Base-by-base conservation (phyloP, 2,329 filamentous ascomycete species). In the Zalaria obscura region DNA sequence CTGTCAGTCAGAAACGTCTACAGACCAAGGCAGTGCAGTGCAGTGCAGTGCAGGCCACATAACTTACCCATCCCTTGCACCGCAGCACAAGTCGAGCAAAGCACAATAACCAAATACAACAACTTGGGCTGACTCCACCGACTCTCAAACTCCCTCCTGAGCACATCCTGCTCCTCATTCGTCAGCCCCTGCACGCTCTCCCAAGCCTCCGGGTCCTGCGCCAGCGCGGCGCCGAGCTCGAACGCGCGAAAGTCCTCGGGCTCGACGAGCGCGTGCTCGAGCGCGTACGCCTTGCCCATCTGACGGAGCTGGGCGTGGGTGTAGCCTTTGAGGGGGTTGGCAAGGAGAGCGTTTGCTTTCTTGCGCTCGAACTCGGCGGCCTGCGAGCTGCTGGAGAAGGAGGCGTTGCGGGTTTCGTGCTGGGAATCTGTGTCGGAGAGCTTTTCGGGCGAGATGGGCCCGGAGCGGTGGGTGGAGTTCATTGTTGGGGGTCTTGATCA, bases 71-170 rank as follows among this genome's bases (percentile, higher is more conserved):
- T 80, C 50, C 78, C 79, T 53, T 83, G 80, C 1, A 83, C 80
- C 25, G 78, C 77, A 10, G 80, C 80, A 35, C 73, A 79, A 18
- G 75, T 66, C n/a, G 76, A 80, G 51, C 77, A 82, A 79, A 66
- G 45, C 77, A 54, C 62, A 46, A 73, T 68, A 5, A 67, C 70
- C 43, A 66, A 62, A 50, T 72, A 72, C 5, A 73, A 57, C 9
- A 61, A 46, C 36, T 45, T 48, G 3, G 70, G 68, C 46, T 72
- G 69, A 7, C 60, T 60, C 69, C 70, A 73, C 44, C 66, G 66
- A 48, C 70, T 65, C 11, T 58, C 51, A 27, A 63, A 55, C 48
- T 73, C 69, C 25, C 64, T 54, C n/a, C 58, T 57, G 28, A 72
- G 60, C 4, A 58, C 60, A 5, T 58, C 53, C 25, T 57, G 48